These are phyloP conservation scores for Prunus yedoensis DNA, from an alignment of 331 rosid species.

Conservation along the genomic window DNA sequence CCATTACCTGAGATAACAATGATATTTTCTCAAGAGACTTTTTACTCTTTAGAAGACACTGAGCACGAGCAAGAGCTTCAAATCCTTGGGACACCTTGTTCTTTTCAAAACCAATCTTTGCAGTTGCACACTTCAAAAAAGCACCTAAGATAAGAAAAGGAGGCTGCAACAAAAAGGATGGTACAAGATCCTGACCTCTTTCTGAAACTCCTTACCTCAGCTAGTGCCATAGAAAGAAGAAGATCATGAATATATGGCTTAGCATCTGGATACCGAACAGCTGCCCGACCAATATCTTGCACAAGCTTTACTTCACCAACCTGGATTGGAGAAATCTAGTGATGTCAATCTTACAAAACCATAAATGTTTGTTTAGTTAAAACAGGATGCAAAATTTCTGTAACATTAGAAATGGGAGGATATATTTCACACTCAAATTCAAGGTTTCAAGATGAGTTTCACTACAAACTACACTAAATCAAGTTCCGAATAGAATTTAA, in stretches of 20 bases:
- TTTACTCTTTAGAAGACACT: conserved; percentile 72
- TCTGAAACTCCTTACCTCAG: conserved; percentile 71
- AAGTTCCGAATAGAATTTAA: neutral
- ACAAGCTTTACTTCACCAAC: conserved; percentile 87
- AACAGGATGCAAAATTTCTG: too few species aligned
- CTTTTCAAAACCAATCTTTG: conserved; percentile 85
- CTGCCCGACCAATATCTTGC: conserved; percentile 59
- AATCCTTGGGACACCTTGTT: conserved; percentile 86
- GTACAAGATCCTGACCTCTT: conserved; percentile 33
- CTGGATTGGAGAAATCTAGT: conserved; percentile 37
- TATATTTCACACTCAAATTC: neutral
- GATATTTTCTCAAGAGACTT: conserved; percentile 71
- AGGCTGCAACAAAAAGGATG: conserved; percentile 31
- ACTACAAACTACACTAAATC: neutral
- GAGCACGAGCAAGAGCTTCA: conserved; percentile 98
- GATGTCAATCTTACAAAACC: conserved; percentile 16
- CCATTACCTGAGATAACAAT: conserved; percentile 63
- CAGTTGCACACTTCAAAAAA: conserved; percentile 94
- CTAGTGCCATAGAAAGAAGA: conserved; percentile 84
- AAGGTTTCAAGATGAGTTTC: conserved; percentile 1
- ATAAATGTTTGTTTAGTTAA: neutral
- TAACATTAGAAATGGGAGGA: too few species aligned
- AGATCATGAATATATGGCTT: conserved; percentile 79
- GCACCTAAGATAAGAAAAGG: conserved; percentile 59
- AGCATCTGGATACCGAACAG: conserved; percentile 66